Evolutionary conservation across 345 rosid genomes (phyloP), one percentile per base, ranked within the genome.

Genomic region (Populus euphratica): DNA sequence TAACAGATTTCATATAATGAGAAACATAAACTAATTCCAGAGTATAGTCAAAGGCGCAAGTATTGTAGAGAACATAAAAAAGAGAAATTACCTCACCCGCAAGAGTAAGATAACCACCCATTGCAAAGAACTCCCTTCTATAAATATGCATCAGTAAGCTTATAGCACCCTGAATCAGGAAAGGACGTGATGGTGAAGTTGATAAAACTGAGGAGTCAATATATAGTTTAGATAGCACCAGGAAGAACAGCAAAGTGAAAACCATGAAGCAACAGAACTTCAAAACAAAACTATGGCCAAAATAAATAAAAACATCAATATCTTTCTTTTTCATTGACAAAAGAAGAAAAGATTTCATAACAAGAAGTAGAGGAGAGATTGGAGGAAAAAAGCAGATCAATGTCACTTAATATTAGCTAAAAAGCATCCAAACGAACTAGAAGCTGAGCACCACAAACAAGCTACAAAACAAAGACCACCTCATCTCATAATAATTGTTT

Each of bases 81-180:
- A 43, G 8, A 65, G 56, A 76, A 80, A 78, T 81, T 90, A 94
- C 99, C 97, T 96, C 97, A 88, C 99, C 99, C 77, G 95, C 94
- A 85, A 90, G 93, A 72, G 98, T 96, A 78, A 96, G 90, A 87
- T 96, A 96, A 82, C 99, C 99, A 82, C 97, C 98, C 90, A 96
- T 92, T 69, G 87, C 86, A 82, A 94, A 13, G 79, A 96, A 94
- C 86, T 96, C 99, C 84, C 85, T 90, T 86, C 88, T 86, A 86
- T 94, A 96, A 67, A 94, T 86, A 76, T 89, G 87, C 99, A 96
- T 91, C 87, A 96, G 82, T 79, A 96, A 89, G 86, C 83, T 92
- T 88, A 96, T 91, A 78, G 98, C 97, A 84, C 98, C 99, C 99
- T 96, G 91, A 74, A 79, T 76, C 73, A 65, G 69, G 29, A 83